Conservation (phyloP, 805 yeast species). For the Lipomyces orientalis region DNA sequence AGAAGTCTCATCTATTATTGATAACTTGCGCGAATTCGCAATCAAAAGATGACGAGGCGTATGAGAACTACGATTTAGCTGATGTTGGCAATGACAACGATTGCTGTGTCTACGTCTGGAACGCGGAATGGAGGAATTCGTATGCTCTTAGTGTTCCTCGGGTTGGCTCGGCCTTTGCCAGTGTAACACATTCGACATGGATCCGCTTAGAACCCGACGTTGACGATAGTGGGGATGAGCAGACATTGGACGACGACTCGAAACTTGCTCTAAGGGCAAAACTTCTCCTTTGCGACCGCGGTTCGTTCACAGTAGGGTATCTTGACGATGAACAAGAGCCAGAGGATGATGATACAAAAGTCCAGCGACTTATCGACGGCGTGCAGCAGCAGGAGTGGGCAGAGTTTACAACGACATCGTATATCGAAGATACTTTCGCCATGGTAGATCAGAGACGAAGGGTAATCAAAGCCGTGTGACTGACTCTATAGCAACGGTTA, state of each 20-base stretch:
- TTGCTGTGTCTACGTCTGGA: constrained; percentile 30
- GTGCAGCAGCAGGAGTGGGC: constrained; percentile 38
- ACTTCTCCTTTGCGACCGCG: constrained; percentile 19
- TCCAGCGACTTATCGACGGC: constrained; percentile 35
- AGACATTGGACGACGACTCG: constrained; percentile 10
- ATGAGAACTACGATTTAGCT: constrained; percentile 26
- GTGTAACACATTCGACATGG: constrained; percentile 24
- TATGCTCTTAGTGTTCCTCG: constrained; percentile 21
- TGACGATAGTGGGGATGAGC: constrained; percentile 2
- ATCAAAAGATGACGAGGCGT: constrained; percentile 16
- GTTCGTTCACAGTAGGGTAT: constrained; percentile 25
- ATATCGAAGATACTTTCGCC: constrained; percentile 33
- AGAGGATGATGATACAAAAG: constrained; percentile 35
- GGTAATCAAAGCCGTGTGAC: background rate
- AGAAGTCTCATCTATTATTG: constrained; percentile 21
- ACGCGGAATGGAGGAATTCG: constrained; percentile 31
- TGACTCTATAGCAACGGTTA: background rate
- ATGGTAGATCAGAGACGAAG: constrained; percentile 16
- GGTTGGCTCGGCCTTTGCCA: constrained; percentile 8
- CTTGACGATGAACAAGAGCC: constrained; percentile 34
- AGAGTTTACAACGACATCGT: constrained; percentile 16
- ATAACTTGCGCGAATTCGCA: constrained; percentile 15
- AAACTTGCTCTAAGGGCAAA: constrained; percentile 8
- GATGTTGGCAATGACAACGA: constrained; percentile 24
- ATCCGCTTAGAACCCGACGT: constrained; percentile 16